Base-by-base conservation (phyloP, 495 filamentous ascomycete species). In the Podospora bellae-mahoneyi region DNA sequence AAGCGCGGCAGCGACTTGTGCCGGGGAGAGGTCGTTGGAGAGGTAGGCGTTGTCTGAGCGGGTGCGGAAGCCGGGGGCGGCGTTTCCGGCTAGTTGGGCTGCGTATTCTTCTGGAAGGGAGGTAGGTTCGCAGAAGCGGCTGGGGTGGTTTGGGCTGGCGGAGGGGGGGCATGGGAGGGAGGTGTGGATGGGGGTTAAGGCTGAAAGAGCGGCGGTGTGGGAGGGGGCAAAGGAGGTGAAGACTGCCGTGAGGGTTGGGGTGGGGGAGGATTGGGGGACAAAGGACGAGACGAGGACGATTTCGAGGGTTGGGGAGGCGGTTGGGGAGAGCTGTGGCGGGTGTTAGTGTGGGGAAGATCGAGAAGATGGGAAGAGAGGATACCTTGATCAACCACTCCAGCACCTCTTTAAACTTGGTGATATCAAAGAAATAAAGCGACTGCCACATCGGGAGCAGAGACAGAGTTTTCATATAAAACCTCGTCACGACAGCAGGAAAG, bases 41-140 rank as follows among this genome's bases (percentile, higher is more conserved):
- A 86, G 73, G 66, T 84, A 86, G 2, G 77, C 82, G 69, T 86
- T 85, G 27, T 86, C 84, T n/a, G 77, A 70, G 57, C 72, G 75
- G 69, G 84, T 86, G 9, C 83, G 81, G 68, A 84, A 79, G 0
- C 62, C 66, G 32, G 72, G 66, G 0, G 84, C 83, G 65, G 84
- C 83, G 65, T 84, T 84, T 26, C 78, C 78, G 1, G 27, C 30
- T 3, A 66, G 73, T 68, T 86, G 83, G 6, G 73, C 67, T 3
- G 39, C 56, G 71, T 85, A 86, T 63, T 84, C 72, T 2, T 78
- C 56, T 6, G 73, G 72, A 3, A 85, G 71, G 27, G 77, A 80
- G 18, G 81, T 83, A 18, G 74, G 72, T 23, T 76, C 63, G 69
- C 74, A 80, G 64, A 79, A 74, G 66, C 20, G 27, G 10, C 69